Evolutionary conservation across 768 basidiomycete genomes (phyloP).

Genomic region (Hemileccinum rubropunctum): DNA sequence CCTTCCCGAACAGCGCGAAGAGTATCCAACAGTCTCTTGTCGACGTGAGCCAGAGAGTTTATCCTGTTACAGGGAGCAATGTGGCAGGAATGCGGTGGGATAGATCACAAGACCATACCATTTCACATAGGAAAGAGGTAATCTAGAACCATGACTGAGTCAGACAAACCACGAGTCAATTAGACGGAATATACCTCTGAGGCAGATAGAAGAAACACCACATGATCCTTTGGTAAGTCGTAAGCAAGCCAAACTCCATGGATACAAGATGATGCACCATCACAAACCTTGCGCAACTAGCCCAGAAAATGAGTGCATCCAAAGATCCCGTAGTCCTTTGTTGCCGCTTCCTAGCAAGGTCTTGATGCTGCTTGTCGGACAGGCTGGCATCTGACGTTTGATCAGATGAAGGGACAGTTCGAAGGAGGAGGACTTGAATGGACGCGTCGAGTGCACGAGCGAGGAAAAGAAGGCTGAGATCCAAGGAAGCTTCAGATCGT

Average conservation of each 20-base stretch:
- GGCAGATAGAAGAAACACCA: slow-evolving; percentile 87
- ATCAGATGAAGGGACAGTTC: slow-evolving; percentile 7
- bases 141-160: slow-evolving; percentile 23
- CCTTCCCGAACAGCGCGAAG: slow-evolving; percentile 54
- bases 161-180: not conserved
- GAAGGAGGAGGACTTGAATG: slow-evolving; percentile 50
- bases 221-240: slow-evolving; percentile 59
- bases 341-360: slow-evolving; percentile 28
- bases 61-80: slow-evolving; percentile 44
- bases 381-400: not conserved
- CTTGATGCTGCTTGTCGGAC: slow-evolving; percentile 17
- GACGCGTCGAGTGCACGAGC: slow-evolving; percentile 68
- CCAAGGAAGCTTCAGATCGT: slow-evolving; percentile 45
- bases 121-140: slow-evolving; percentile 52
- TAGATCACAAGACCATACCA: slow-evolving; percentile 39
- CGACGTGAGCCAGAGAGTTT: slow-evolving; percentile 62
- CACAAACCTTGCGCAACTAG: slow-evolving; percentile 67
- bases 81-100: not conserved
- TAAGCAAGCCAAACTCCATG: not conserved
- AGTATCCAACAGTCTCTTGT: slow-evolving; percentile 52
- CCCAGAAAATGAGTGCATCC: slow-evolving; percentile 76
- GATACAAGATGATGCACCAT: not conserved
- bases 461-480: slow-evolving; percentile 63
- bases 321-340: slow-evolving; percentile 43
- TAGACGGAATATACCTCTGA: slow-evolving; percentile 44